phyloP scores from a whole-genome alignment of 2,329 filamentous ascomycete species.

The Fusarium floridanum region DNA sequence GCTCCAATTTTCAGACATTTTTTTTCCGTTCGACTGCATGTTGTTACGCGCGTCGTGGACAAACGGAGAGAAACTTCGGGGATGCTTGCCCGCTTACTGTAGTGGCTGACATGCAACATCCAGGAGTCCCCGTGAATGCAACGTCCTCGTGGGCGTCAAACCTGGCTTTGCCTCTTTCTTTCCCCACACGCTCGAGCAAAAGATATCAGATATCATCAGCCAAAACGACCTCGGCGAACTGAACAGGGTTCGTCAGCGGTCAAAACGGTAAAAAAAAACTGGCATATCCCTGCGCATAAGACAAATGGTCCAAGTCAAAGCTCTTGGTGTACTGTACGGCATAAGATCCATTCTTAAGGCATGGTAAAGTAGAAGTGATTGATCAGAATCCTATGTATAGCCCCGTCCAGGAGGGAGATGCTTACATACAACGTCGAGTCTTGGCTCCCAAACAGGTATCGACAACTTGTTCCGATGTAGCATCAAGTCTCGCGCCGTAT shows the following conservation, averaged over 20 bases:
- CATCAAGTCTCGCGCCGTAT: background rate
- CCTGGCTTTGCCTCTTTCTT: background rate
- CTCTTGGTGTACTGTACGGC: constrained; percentile 1
- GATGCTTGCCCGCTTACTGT: background rate
- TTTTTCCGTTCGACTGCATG: background rate
- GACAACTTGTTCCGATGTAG: background rate
- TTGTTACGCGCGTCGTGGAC: constrained; percentile 7
- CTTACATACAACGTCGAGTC: background rate
- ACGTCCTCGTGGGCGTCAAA: constrained; percentile 7
- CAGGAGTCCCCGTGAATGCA: constrained; percentile 7
- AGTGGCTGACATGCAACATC: background rate
- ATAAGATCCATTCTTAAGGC: background rate
- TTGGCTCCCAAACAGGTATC: background rate
- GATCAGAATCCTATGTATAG: background rate
- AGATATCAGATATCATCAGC: constrained; percentile 4
- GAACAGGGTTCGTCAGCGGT: constrained; percentile 4
- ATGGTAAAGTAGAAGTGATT: background rate
- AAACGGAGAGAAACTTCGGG: constrained; percentile 1
- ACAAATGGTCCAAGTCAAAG: background rate
- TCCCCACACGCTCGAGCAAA: background rate
- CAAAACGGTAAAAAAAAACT: constrained; percentile 14
- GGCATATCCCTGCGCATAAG: background rate
- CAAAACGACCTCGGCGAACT: background rate
- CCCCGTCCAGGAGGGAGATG: background rate
- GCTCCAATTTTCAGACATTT: constrained; percentile 21